Evolutionary conservation across 192 early-diverging fungal species (phyloP).

Genomic region (Podila epicladia): DNA sequence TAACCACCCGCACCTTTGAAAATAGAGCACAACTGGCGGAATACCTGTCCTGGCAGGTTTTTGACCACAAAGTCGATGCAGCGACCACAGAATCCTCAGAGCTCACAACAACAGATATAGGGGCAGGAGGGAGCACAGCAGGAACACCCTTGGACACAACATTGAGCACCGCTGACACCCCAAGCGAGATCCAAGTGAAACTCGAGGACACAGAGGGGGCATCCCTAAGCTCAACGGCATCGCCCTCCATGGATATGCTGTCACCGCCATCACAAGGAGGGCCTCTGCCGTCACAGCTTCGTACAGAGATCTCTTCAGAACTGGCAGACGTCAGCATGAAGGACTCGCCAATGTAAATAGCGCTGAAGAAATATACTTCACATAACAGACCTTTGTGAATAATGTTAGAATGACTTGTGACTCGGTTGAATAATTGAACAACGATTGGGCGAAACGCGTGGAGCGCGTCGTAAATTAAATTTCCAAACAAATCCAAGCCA

Average conservation of each 20-base stretch:
- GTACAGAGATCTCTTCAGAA: constrained; percentile 8
- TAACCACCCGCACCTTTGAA: background rate
- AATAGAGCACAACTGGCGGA: constrained; percentile 22
- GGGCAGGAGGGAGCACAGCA: background rate
- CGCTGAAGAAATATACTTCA: too few species aligned
- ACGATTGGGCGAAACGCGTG: too few species aligned
- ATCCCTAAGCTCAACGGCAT: background rate
- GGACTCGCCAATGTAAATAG: constrained; percentile 2
- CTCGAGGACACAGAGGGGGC: background rate
- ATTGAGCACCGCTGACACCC: background rate
- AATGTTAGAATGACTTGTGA: too few species aligned
- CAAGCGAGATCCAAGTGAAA: background rate
- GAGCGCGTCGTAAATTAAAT: too few species aligned
- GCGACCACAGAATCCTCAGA: background rate
- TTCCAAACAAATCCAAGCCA: too few species aligned
- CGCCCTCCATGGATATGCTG: constrained; percentile 4
- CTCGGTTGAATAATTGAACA: too few species aligned
- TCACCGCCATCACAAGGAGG: constrained; percentile 4
- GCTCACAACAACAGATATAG: background rate
- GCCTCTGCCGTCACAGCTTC: background rate
- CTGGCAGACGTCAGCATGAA: constrained; percentile 25
- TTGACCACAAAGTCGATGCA: constrained; percentile 10
- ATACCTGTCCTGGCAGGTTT: constrained; percentile 36
- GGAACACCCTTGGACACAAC: background rate
- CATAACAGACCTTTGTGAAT: too few species aligned